Base-by-base conservation (phyloP, 768 basidiomycete genomes). In the Psilocybe subaeruginosa region DNA sequence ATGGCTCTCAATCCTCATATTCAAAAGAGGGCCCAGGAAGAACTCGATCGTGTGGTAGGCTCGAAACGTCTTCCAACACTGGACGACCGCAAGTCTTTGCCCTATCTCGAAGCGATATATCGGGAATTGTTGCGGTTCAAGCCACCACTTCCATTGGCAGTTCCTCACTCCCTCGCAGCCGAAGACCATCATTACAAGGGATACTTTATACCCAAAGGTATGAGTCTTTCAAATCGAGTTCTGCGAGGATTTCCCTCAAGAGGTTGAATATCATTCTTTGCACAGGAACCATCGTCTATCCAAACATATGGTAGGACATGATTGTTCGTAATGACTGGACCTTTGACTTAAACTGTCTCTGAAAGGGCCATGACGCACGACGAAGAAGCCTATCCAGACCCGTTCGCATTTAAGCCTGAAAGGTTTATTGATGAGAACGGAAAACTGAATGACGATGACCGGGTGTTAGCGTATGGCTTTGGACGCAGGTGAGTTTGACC, bases 21-120 rank as follows among this genome's bases (percentile, higher is more conserved):
- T 23, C 23, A 23, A 23, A 23, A 23, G 23, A 23, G 23, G 23
- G 23, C 23, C 23, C 23, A 23, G 23, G 68, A 50, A 2, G 76
- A 78, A 59, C 62, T 80, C 12, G 76, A 79, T 56, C 51, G 64
- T 0, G 68, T 76, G 9, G 58, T 76, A 8, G 77, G 77, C 8
- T 46, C 46, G 6, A 63, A 70, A 5, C 68, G 76, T 3, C 66
- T 78, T 1, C 74, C 76, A 0, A 61, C 61, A 8, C 67, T 72
- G 31, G 61, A 61, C 0, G 76, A 78, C 54, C 62, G 63, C 16
- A 8, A 52, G 3, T 58, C 58, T 17, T 64, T 77, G 3, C 76
- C 76, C 0, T 78, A 72, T 43, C 47, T 70, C 8, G 64, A 67
- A n/a, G 69, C 70, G 0, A 33, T 71, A 16, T 61, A 65, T 46